phyloP scores from a whole-genome alignment of 2,329 filamentous ascomycete species.

The Aspergillus caelatus region DNA sequence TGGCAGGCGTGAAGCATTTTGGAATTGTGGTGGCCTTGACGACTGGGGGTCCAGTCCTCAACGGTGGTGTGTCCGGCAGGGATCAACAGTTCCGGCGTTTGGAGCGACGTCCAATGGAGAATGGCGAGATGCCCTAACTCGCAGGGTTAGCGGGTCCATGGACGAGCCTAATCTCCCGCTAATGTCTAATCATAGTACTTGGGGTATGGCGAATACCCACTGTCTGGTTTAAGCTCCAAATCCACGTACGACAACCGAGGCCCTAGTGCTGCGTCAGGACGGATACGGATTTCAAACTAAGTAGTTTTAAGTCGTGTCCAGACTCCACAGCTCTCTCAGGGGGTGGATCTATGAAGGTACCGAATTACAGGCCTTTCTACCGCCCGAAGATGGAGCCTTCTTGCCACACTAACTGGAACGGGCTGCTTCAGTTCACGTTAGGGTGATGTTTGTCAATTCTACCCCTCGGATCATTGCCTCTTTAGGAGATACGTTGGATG shows the following conservation, averaged over 20 bases:
- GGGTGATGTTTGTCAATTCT: neutral
- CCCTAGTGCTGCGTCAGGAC: neutral
- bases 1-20: neutral
- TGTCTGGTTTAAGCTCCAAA: neutral
- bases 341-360: neutral
- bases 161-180: conserved; percentile 1
- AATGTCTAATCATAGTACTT: conserved; percentile 1
- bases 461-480: neutral
- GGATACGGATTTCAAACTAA: neutral
- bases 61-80: neutral
- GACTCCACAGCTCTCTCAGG: neutral
- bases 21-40: neutral
- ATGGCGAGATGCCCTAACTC: neutral
- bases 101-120: neutral
- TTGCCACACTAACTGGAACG: neutral
- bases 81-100: conserved; percentile 3
- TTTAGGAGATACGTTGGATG: neutral
- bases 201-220: neutral
- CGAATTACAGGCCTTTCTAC: neutral
- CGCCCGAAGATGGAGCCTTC: neutral
- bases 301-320: neutral
- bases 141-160: neutral
- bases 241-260: neutral
- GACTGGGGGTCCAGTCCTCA: neutral
- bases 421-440: neutral